These are phyloP conservation scores for Cryphonectria nitschkei DNA, from an alignment of 2,329 filamentous ascomycete genomes.

Conservation along the genomic window DNA sequence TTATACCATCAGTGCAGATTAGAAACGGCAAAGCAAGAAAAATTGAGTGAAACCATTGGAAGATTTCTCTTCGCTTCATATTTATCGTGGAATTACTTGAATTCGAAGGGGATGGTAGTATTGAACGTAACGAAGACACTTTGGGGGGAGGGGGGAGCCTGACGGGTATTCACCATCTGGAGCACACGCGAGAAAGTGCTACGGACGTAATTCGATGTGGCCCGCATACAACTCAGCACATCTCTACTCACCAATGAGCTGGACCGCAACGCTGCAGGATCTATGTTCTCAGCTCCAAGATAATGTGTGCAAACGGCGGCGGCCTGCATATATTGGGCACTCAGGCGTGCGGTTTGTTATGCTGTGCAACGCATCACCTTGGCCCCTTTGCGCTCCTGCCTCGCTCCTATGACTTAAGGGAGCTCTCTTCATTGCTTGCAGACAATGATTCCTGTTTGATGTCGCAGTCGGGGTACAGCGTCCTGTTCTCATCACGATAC, in stretches of 20 bases:
- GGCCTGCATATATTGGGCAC: slow-evolving; percentile 18
- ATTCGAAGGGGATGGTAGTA: neutral
- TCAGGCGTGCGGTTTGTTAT: slow-evolving; percentile 19
- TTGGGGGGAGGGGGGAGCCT: neutral
- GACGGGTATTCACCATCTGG: neutral
- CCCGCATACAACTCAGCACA: neutral
- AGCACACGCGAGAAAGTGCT: slow-evolving; percentile 3
- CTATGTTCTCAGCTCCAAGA: slow-evolving; percentile 27
- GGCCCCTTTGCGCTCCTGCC: neutral
- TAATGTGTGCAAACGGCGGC: slow-evolving; percentile 25
- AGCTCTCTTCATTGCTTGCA: neutral
- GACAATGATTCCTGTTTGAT: neutral
- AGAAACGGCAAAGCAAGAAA: neutral
- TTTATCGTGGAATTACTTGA: neutral
- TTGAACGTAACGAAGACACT: neutral
- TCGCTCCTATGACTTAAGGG: neutral
- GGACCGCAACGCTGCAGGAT: slow-evolving; percentile 30
- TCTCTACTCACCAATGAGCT: slow-evolving; percentile 15
- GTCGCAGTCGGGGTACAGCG: neutral
- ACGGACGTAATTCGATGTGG: slow-evolving; percentile 21
- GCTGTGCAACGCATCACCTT: slow-evolving; percentile 24
- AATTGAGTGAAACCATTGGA: neutral
- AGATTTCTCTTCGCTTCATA: neutral
- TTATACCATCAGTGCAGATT: neutral
- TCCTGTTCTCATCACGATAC: neutral